Evolutionary conservation across 169 alveolate genomes (phyloP), one percentile per base, ranked within the genome.

Genomic region (Ichthyophthirius multifiliis): DNA sequence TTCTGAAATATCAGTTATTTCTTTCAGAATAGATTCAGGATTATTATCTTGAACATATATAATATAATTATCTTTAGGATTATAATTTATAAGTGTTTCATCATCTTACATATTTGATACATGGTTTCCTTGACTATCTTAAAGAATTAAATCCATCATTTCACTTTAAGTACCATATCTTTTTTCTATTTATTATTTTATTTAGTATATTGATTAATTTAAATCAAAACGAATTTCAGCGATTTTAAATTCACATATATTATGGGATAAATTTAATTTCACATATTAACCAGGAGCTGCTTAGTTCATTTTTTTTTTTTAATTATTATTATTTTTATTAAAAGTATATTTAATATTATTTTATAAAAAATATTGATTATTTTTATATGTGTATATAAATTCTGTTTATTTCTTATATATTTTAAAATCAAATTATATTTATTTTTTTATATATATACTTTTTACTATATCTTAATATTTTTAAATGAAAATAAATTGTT

Each of bases 261-360:
- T 84, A 75, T 94, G 97, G 35, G 96, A 87, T 39, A 91, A 88
- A 83, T 87, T n/a, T n/a, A n/a, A n/a, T n/a, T n/a, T n/a, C n/a
- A n/a, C n/a, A n/a, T n/a, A n/a, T n/a, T n/a, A n/a, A n/a, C n/a
- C n/a, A n/a, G n/a, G n/a, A n/a, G n/a, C n/a, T n/a, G n/a, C n/a
- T n/a, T n/a, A n/a, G n/a, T n/a, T n/a, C n/a, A n/a, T n/a, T n/a
- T n/a, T n/a, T n/a, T n/a, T n/a, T n/a, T n/a, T n/a, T n/a, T n/a
- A n/a, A n/a, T n/a, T n/a, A n/a, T n/a, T n/a, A n/a, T n/a, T n/a
- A n/a, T n/a, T n/a, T n/a, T n/a, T n/a, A n/a, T n/a, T n/a, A n/a
- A n/a, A n/a, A n/a, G n/a, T n/a, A n/a, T n/a, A n/a, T n/a, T n/a
- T n/a, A n/a, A n/a, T n/a, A n/a, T n/a, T n/a, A n/a, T n/a, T n/a